Base-by-base conservation (phyloP, 202 grass and related monocot species). In the Zizania palustris region DNA sequence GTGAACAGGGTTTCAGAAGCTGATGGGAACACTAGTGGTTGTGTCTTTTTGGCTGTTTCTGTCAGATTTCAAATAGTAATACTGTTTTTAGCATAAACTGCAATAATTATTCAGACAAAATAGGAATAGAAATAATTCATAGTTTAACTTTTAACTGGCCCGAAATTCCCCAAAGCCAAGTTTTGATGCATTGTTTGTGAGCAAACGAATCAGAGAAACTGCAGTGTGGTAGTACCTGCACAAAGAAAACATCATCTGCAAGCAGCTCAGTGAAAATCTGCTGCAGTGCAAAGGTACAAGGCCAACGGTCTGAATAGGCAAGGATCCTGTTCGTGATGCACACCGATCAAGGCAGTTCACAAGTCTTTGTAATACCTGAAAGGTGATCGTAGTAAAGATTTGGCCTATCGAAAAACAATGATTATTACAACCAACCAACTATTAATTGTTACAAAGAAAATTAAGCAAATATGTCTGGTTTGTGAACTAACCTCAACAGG, bases 211-310 rank as follows among this genome's bases (percentile, higher is more conserved):
- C 13, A 46, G 41, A 63, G 7, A 55, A 11, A 45, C 19, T 65
- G 61, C 1, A 20, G 3, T 55, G 3, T 55, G 51, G n/a, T 20
- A 19, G 42, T 87, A 98, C 96, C 96, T 92, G 91, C 96, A 92
- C 79, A 95, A 83, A 73, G 91, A 95, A 88, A 98, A 98, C 70
- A 98, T 87, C 87, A 86, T 92, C 83, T 95, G 87, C 74, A 98
- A 95, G 80, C 96, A 98, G 77, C 87, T 85, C 45, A 98, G 72
- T 19, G 96, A 98, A 83, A 98, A 98, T 80, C 91, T 88, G 77
- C 91, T 95, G 79, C 96, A 95, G 79, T 95, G 89, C 20, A 89
- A 82, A 77, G 96, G 96, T 86, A 98, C 74, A 63, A 95, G 89
- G 60, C 91, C 87, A 74, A 95, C 91, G 75, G 87, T 98, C 78